Evolutionary conservation across 2,329 filamentous ascomycete species (phyloP), one percentile per base, ranked within the genome.

Genomic region (Sphaerulina vaccinii): DNA sequence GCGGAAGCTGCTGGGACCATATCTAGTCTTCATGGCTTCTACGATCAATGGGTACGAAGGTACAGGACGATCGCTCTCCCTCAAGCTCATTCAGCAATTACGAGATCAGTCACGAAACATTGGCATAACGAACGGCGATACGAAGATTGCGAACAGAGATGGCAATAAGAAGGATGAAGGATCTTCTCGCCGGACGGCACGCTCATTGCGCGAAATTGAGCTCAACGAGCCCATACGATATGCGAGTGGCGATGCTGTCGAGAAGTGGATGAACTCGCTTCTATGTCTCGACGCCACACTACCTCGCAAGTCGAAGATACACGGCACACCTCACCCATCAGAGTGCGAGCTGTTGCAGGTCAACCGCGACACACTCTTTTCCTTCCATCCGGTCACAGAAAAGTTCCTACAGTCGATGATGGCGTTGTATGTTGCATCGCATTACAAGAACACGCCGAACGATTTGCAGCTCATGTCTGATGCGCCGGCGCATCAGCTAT

Each of bases 21-120:
- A 99, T 71, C 78, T 99, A 32, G 90, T 97, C 7, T 99, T 99
- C 73, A 97, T 99, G 93, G 90, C 95, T 1, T 99, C 93, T 0
- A 99, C 93, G 1, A 96, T 99, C 74, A 97, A 97, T 68, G 93
- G 93, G 52, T 99, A 99, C 69, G 93, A 99, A 75, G 93, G 93
- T 51, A 99, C 93, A 5, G 93, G 93, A 35, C 84, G 93, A 52
- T 97, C 93, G 1, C 79, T 99, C 5, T 97, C 93, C 0, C 76
- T 99, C 48, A 99, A 99, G 74, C 79, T 99, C 60, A 96, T 99
- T 59, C 95, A 97, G 70, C 92, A 99, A 72, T 82, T 99, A 19
- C 86, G 93, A 52, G 92, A 99, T 65, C 91, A 99, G 68, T 95
- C 92, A 27, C 80, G 88, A 62, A 83, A 83, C 33, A 79, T 79